Evolutionary conservation across 108 stramenopile genomes (phyloP), one percentile per base, ranked within the genome.

Genomic region (Hondaea fermentalgiana): DNA sequence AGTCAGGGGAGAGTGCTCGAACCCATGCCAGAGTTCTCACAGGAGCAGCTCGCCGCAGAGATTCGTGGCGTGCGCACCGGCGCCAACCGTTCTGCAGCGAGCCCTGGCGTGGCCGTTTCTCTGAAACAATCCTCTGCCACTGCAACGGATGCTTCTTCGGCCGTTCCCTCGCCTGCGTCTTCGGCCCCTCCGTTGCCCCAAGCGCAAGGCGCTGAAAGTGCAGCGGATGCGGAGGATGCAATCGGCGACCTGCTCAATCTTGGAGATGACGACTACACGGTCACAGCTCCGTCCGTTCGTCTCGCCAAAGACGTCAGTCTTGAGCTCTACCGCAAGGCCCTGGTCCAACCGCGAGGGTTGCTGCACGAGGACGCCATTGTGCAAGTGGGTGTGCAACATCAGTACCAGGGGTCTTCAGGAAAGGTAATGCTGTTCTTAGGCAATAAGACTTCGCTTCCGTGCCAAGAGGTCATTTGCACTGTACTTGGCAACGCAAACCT

Each of bases 21-120:
- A 72, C 96, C 96, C 72, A 98, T 98, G 98, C 98, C 98, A 53
- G 95, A 96, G 29, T 98, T 97, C 91, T 95, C 96, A 83, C 93
- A 95, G 29, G 96, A 97, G 93, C 95, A 95, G 5, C 94, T 94
- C 59, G 43, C 55, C n/a, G 60, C 53, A 5, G 87, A 16, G 19
- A 28, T 29, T 5, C 58, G 2, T 8, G 87, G 10, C 43, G 57
- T 53, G 19, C 47, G 17, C 19, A 5, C 44, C 16, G 72, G 72
- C 35, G 35, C 35, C 35, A 35, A 35, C 35, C 35, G 35, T 35
- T 35, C 35, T 35, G 35, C 35, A 35, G 35, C 35, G 35, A 35
- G 35, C 35, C 35, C 35, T 35, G 35, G 35, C 35, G 35, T 35
- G 35, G 35, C 35, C 35, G 35, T 35, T 35, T 35, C 35, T 35